Evolutionary conservation across 179 eudicot genomes (phyloP).

Genomic region (Camellia oleifera): DNA sequence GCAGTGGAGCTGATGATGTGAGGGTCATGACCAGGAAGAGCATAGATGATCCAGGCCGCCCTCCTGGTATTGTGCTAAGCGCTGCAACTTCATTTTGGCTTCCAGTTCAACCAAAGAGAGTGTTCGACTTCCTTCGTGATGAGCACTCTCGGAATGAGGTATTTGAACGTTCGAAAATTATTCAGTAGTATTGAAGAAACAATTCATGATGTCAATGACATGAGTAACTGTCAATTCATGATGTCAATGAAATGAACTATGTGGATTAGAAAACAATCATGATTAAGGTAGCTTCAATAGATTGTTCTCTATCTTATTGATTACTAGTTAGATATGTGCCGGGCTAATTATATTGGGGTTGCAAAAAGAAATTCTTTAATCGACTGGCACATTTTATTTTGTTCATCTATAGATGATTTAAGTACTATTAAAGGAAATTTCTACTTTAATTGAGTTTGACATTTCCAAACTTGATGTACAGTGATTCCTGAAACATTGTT

Average conservation of each 20-base stretch:
- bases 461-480: no score
- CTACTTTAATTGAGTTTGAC: no score
- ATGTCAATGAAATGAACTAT: not conserved
- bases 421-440: no score
- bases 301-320: no score
- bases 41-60: conserved; percentile 45
- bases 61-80: conserved; percentile 49
- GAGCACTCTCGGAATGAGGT: conserved; percentile 46
- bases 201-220: not conserved
- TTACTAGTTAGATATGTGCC: not conserved
- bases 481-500: no score
- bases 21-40: conserved; percentile 49
- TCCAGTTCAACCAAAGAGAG: conserved; percentile 44
- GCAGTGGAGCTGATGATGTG: conserved; percentile 45
- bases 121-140: conserved; percentile 46
- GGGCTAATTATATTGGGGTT: not conserved
- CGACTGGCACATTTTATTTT: no score
- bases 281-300: no score
- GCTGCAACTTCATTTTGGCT: conserved; percentile 65
- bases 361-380: no score
- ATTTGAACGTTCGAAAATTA: not conserved
- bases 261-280: no score
- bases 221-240: not conserved
- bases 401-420: no score
- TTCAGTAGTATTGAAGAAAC: no score